Conservation (phyloP, 139 green algal species). For the Chlorella sp. region DNA sequence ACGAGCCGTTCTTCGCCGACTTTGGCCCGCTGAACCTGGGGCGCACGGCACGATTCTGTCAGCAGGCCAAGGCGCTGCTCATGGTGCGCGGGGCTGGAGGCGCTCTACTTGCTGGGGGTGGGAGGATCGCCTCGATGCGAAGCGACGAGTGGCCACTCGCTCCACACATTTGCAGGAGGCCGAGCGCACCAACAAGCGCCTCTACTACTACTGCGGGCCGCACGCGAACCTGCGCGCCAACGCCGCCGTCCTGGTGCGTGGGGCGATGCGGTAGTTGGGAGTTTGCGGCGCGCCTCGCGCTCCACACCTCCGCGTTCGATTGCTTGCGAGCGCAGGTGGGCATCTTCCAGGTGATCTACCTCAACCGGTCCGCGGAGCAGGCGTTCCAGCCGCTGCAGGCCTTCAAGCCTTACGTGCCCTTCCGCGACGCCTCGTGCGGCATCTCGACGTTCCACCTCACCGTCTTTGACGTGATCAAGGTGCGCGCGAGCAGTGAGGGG, state of each 20-base stretch:
- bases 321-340: conserved; percentile 63
- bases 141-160: too few species aligned
- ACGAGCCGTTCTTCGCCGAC: conserved; percentile 89
- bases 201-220: conserved; percentile 62
- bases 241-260: conserved; percentile 66
- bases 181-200: conserved; percentile 36
- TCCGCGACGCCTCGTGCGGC: conserved; percentile 80
- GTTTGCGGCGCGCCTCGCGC: too few species aligned
- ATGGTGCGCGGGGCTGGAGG: conserved; percentile 43
- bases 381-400: conserved; percentile 58
- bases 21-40: conserved; percentile 90
- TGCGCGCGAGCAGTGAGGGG: conserved; percentile 9
- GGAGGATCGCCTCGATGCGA: too few species aligned
- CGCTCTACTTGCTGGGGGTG: too few species aligned
- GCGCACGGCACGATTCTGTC: conserved; percentile 69
- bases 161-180: too few species aligned
- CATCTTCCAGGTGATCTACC: conserved; percentile 69
- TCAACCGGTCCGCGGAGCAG: conserved; percentile 52
- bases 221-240: conserved; percentile 70
- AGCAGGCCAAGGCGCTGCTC: conserved; percentile 53
- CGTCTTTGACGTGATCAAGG: conserved; percentile 63
- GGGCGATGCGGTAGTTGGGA: too few species aligned
- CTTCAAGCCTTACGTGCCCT: conserved; percentile 70
- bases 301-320: too few species aligned
- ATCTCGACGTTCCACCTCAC: conserved; percentile 71